These are phyloP conservation scores for Ganoderma boninense DNA, from an alignment of 1,284 basidiomycete species.

Conservation along the genomic window DNA sequence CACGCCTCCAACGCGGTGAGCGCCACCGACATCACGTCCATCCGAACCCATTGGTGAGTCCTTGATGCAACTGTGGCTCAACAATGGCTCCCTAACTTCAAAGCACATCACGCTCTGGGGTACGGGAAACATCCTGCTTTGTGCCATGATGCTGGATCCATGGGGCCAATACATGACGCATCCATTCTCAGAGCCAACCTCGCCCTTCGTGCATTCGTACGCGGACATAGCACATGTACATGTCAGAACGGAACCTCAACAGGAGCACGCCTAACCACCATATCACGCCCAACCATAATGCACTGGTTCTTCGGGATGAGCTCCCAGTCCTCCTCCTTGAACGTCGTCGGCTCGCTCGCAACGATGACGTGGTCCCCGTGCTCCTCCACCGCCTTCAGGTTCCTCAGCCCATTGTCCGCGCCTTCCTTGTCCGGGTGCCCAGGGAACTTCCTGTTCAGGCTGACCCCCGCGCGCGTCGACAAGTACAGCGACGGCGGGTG, in stretches of 20 bases:
- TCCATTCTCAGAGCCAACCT: not conserved
- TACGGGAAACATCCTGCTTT: not conserved
- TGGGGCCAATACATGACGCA: not conserved
- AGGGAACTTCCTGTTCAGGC: constrained; percentile 48
- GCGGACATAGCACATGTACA: not conserved
- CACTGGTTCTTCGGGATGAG: constrained; percentile 44
- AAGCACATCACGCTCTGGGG: not conserved
- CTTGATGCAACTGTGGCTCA: not conserved
- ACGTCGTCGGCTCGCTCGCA: constrained; percentile 48
- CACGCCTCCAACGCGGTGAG: not conserved
- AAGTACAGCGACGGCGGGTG: constrained; percentile 48
- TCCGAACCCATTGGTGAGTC: not conserved
- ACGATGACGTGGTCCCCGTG: constrained; percentile 47
- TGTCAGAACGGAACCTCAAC: constrained; percentile 33
- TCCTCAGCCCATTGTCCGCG: constrained; percentile 31
- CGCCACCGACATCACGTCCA: not conserved
- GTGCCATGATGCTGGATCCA: not conserved
- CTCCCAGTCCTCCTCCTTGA: constrained; percentile 43
- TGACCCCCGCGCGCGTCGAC: constrained; percentile 46
- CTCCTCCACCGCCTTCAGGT: constrained; percentile 36
- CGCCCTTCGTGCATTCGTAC: not conserved
- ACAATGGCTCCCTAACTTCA: not conserved
- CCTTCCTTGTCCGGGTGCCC: constrained; percentile 45
- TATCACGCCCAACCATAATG: constrained; percentile 43
- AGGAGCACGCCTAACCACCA: constrained; percentile 34